A percentile compares a stretch with the other conserved stretches of the same genome.
phyloP scores from a whole-genome alignment of 2,329 filamentous ascomycete genomes.

The Aspergillus ibericus region DNA sequence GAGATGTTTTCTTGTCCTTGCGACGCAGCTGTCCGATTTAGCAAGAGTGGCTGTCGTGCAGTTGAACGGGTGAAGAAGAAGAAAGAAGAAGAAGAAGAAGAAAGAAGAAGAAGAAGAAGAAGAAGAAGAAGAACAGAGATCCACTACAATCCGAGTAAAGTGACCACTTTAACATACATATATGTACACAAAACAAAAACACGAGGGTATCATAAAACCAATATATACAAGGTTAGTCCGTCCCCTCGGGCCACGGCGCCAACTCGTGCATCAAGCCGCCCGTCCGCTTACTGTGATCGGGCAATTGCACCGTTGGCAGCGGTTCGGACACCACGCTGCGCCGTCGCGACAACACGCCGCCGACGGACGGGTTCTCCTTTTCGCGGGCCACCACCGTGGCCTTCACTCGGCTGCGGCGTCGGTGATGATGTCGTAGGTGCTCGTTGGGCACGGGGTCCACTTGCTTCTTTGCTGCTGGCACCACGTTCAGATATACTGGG shows the following conservation, averaged over 20 bases:
- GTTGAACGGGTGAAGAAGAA: no score
- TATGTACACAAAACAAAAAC: background rate
- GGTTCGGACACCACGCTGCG: conserved; percentile 29
- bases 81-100: no score
- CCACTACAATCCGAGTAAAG: no score
- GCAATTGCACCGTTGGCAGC: conserved; percentile 18
- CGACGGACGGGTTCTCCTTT: conserved; percentile 31
- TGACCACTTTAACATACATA: no score
- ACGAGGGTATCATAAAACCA: background rate
- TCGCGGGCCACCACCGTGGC: conserved; percentile 21
- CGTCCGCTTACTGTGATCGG: background rate
- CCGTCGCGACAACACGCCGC: conserved; percentile 32
- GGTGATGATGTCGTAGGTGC: conserved; percentile 31
- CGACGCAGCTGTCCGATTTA: no score
- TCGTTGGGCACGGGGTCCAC: conserved; percentile 51
- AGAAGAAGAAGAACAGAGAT: no score
- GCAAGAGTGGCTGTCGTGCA: no score
- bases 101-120: no score
- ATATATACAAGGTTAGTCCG: conserved; percentile 6
- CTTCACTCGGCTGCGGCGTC: conserved; percentile 17
- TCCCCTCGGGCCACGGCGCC: conserved; percentile 19
- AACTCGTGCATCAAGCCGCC: conserved; percentile 22
- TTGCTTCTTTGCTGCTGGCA: conserved; percentile 50
- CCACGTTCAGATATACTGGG: conserved; percentile 54
- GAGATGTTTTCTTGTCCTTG: no score